These are phyloP conservation scores for Cladobotryum mycophilum DNA, from an alignment of 2,329 filamentous ascomycete species.

Conservation along the genomic window DNA sequence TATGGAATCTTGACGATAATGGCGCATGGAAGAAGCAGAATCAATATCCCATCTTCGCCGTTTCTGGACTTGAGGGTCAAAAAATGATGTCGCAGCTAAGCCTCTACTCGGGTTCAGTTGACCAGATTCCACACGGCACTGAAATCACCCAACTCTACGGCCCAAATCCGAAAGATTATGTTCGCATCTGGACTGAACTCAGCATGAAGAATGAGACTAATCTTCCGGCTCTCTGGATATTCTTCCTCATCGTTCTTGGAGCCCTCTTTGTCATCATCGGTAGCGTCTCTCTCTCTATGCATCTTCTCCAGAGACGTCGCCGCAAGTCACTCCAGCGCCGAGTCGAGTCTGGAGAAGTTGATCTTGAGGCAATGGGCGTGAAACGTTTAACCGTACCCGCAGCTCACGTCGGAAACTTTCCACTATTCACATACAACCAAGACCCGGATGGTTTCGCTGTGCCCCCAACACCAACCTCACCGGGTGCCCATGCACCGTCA, in stretches of 20 bases:
- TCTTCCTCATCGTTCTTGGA: constrained; percentile 63
- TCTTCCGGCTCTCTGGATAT: constrained; percentile 75
- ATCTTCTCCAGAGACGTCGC: constrained; percentile 66
- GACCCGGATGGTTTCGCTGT: constrained; percentile 37
- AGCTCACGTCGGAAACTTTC: constrained; percentile 64
- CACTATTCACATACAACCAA: constrained; percentile 69
- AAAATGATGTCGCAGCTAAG: constrained; percentile 66
- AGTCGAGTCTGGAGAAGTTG: constrained; percentile 71
- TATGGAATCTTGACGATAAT: constrained; percentile 66
- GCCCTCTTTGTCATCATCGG: constrained; percentile 64
- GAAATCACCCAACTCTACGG: constrained; percentile 51
- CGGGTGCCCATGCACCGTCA: constrained; percentile 21
- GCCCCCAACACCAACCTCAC: constrained; percentile 31
- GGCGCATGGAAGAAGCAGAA: constrained; percentile 66
- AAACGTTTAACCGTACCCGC: constrained; percentile 73
- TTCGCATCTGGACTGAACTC: constrained; percentile 54
- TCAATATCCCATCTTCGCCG: constrained; percentile 75
- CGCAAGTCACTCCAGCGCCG: constrained; percentile 62
- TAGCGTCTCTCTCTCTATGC: constrained; percentile 65
- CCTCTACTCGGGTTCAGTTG: constrained; percentile 71
- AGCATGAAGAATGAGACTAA: constrained; percentile 39
- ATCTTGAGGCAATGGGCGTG: constrained; percentile 80
- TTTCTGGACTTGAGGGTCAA: constrained; percentile 61
- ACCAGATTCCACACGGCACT: constrained; percentile 50
- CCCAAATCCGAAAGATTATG: constrained; percentile 51